Conservation (phyloP, 148 eudicot genomes). For the Camellia japonica region DNA sequence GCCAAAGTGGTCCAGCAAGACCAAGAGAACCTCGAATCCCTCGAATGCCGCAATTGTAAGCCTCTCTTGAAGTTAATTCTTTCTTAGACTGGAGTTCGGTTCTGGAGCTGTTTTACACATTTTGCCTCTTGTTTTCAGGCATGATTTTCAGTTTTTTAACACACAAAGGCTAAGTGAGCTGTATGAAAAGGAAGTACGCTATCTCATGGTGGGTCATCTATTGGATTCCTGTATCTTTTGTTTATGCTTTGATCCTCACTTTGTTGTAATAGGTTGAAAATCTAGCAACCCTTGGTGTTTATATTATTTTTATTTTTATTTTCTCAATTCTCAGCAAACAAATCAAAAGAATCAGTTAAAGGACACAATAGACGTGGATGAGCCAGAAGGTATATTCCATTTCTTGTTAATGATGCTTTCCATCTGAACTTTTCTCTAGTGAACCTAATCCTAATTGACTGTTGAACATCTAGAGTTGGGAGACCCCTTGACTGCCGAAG, state of each 20-base stretch:
- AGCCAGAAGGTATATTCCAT: conserved; percentile 68
- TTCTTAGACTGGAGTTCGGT: not conserved
- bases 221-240: not conserved
- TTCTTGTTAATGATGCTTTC: not conserved
- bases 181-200: conserved; percentile 98
- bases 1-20: conserved; percentile 92
- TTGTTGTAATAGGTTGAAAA: not conserved
- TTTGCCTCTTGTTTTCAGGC: conserved; percentile 44
- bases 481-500: conserved; percentile 94
- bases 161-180: conserved; percentile 86
- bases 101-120: conserved; percentile 6
- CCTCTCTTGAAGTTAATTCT: not conserved
- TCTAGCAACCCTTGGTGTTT: conserved; percentile 8
- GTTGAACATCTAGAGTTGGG: conserved; percentile 54
- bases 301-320: conserved; percentile 13
- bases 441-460: conserved; percentile 14
- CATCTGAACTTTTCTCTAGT: not conserved
- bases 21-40: conserved; percentile 97
- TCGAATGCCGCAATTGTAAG: conserved; percentile 99
- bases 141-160: conserved; percentile 97
- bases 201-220: conserved; percentile 66
- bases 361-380: conserved; percentile 93
- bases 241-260: not conserved
- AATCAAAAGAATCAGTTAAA: conserved; percentile 83
- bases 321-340: conserved; percentile 44